Evolutionary conservation across 768 basidiomycete genomes (phyloP), one percentile per base, ranked within the genome.

Genomic region (Boletus fagicola): DNA sequence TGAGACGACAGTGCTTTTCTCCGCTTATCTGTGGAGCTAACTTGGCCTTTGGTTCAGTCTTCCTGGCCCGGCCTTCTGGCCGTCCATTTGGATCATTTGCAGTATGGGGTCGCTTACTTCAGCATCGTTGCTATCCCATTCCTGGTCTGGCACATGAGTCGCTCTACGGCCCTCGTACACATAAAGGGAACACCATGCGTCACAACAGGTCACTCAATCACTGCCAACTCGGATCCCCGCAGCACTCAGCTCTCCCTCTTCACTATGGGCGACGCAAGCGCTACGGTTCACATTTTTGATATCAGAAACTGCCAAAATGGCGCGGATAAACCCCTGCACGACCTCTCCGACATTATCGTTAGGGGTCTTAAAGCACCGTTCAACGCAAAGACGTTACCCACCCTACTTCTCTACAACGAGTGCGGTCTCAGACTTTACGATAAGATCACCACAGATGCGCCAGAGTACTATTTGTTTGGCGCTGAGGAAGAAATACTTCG

Each of bases 401-500:
- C 92, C 0, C 75, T 92, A 70, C 79, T 94, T 12, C 78, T 97
- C 11, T 98, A 98, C 74, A 85, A 94, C 62, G 89, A 95, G 66
- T 79, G 76, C 22, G 97, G 97, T 0, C 78, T 99, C 53, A 80
- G 84, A 71, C 77, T 94, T 16, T 96, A 94, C 75, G 94, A 95
- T 74, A 78, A 83, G 39, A 90, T 95, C 49, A 94, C 93, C 2
- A 88, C 87, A 9, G 75, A 83, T 30, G 87, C 80, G 1, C 77
- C 81, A 12, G 89, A 93, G 65, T 99, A 99, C 70, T 98, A 98
- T 69, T 79, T 94, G 36, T 99, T 95, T 71, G 74, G 78, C 4
- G 91, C 92, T 0, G 97, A 98, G 72, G 87, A 96, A 67, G 80
- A 86, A 57, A 90, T 99, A 56, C 77, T 98, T 60, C 86, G 84